Base-by-base conservation (phyloP, 2,329 filamentous ascomycete species). In the Allantophomopsis cytisporea region DNA sequence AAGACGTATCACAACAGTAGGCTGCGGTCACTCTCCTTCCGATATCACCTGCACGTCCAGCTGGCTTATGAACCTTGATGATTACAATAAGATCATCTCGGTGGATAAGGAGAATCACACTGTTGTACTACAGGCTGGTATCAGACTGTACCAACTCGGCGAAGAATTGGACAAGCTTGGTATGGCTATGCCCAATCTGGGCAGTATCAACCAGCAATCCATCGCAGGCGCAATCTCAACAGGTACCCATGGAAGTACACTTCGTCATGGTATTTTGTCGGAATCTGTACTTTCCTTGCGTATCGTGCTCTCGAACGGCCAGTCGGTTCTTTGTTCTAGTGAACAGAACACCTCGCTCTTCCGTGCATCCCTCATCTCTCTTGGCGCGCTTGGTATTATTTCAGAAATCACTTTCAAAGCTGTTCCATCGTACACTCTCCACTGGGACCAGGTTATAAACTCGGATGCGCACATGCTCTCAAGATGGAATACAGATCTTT, bases 51-150 rank as follows among this genome's bases (percentile, higher is more conserved):
- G 86, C 61, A 94, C 88, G 5, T 91, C 84, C 13, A 84, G 83
- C 46, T 96, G 91, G 91, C 78, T 95, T 55, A 68, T 96, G 50
- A 96, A 95, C 58, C 74, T 98, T 44, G 91, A 98, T 65, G 71
- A 82, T 47, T 85, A 84, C 62, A 76, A 76, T 54, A 67, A 72
- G 39, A 71, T 96, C 21, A 55, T 94, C 37, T 70, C 76, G 7
- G 68, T 93, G 37, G 77, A 94, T 54, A 61, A 60, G 38, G 66
- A 73, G 31, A 78, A 69, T 10, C 73, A 77, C 38, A 61, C 82
- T 7, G 73, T 94, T 39, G 76, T 78, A 2, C 82, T 94, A 50
- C 73, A 96, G 62, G 82, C 83, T n/a, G 91, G 91, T 13, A 94
- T 96, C 47, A 73, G 89, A 15, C 66, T 98, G 44, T 76, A 75